These are phyloP conservation scores for Mortierella alpina DNA, from an alignment of 192 early-diverging fungal genomes.

Conservation along the genomic window DNA sequence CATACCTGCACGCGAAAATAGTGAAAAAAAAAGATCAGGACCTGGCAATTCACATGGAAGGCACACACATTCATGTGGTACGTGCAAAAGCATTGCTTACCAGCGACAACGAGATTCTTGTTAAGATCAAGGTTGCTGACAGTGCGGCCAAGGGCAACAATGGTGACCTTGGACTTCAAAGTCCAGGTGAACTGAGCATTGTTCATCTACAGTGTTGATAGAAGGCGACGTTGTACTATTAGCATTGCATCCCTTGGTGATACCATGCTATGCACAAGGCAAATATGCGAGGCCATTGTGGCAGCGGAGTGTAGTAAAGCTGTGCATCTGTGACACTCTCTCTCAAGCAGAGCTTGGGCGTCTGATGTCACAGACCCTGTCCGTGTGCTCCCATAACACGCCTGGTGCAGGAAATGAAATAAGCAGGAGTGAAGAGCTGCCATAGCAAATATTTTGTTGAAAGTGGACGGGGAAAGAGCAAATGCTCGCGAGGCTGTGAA, in stretches of 20 bases:
- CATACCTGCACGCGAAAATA: constrained; percentile 59
- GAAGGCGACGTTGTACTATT: not conserved
- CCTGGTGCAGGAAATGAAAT: no score
- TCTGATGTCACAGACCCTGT: constrained; percentile 24
- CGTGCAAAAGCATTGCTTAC: constrained; percentile 16
- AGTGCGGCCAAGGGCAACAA: constrained; percentile 52
- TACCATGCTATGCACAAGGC: constrained; percentile 8
- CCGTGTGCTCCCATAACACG: no score
- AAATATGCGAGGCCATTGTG: no score
- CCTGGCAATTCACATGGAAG: not conserved
- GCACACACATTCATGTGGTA: no score
- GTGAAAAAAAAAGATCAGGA: not conserved
- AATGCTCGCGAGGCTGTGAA: no score
- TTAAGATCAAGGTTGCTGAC: constrained; percentile 58
- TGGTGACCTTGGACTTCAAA: constrained; percentile 43
- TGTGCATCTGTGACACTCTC: no score
- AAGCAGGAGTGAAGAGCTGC: no score
- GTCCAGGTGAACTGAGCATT: constrained; percentile 39
- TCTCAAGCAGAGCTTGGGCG: not conserved
- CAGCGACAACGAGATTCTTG: constrained; percentile 56
- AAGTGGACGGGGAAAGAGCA: no score
- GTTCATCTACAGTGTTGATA: constrained; percentile 27
- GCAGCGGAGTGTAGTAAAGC: no score
- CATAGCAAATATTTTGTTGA: no score
- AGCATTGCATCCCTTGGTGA: constrained; percentile 13